Evolutionary conservation across 495 filamentous ascomycete species (phyloP).

Genomic region (Daldinia vernicosa): DNA sequence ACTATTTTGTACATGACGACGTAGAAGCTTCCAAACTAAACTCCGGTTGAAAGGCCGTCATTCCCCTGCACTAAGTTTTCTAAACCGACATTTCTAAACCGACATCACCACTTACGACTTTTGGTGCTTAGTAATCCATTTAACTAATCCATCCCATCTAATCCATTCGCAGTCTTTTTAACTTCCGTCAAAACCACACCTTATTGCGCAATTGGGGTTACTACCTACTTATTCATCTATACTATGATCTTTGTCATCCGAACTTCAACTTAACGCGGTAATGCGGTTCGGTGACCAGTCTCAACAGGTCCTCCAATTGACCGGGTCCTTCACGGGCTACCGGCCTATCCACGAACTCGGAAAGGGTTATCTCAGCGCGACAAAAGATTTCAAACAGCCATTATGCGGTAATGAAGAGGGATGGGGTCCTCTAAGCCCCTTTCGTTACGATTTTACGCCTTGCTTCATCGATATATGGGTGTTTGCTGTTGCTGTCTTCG

Average conservation of each 20-base stretch:
- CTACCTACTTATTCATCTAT: constrained; percentile 9
- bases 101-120: constrained; percentile 28
- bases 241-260: constrained; percentile 45
- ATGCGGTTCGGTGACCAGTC: constrained; percentile 48
- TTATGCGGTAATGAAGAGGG: constrained; percentile 89
- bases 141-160: not conserved
- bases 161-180: constrained; percentile 16
- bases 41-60: constrained; percentile 23
- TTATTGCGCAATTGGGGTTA: constrained; percentile 43
- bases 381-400: constrained; percentile 61
- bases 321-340: constrained; percentile 64
- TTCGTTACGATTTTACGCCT: constrained; percentile 90
- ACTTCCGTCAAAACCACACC: constrained; percentile 38
- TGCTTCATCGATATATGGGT: constrained; percentile 94
- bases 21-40: constrained; percentile 32
- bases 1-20: not conserved
- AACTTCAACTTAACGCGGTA: constrained; percentile 36
- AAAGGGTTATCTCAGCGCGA: constrained; percentile 58
- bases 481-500: constrained; percentile 75
- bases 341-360: constrained; percentile 52
- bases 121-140: constrained; percentile 24
- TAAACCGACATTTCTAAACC: constrained; percentile 24
- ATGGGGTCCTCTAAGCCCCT: constrained; percentile 90
- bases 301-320: constrained; percentile 58
- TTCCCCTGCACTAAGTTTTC: constrained; percentile 27